Evolutionary conservation across 495 filamentous ascomycete species (phyloP), one percentile per base, ranked within the genome.

Genomic region (Podospora sp.): DNA sequence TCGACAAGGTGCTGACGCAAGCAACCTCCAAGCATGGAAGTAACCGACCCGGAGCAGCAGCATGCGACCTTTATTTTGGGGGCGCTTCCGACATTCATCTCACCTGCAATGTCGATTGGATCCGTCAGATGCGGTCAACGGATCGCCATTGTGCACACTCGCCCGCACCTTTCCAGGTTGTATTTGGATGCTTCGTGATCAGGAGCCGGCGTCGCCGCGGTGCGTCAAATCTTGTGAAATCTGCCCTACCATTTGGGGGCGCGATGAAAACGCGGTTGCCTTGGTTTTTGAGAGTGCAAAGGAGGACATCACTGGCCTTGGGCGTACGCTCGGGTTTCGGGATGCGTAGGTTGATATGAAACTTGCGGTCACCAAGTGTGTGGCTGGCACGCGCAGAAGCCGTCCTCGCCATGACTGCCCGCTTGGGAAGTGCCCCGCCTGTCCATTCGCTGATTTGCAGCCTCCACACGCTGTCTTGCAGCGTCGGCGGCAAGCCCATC

Each of bases 281-380:
- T 22, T 55, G 52, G 52, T 55, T 26, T 55, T 55, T 6, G 52
- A 9, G 24, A 22, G 52, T 55, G 52, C 52, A 55, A 26, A 55
- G 24, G 52, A 55, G 2, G 20, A 55, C 20, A 55, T n/a, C 20
- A 55, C 24, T 55, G n/a, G 52, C 20, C 20, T 55, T 22, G 52
- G 3, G 16, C 52, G 52, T 2, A 26, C n/a, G 16, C 24, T 55
- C 52, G 52, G 52, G 14, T 9, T 55, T 55, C 56, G 22, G 56
- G 21, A 59, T 29, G 24, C 6, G 24, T 12, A 35, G 18, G 6
- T 33, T 27, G 56, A 33, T 22, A 29, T 27, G 22, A 27, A n/a
- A 59, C 24, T 59, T 59, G 25, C 56, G 56, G 56, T 59, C 60
- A 62, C 60, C 20, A 6, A 62, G 35, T n/a, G 33, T 62, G 60